phyloP scores from a whole-genome alignment of 2,329 filamentous ascomycete species.

The Aspergillus ruber region DNA sequence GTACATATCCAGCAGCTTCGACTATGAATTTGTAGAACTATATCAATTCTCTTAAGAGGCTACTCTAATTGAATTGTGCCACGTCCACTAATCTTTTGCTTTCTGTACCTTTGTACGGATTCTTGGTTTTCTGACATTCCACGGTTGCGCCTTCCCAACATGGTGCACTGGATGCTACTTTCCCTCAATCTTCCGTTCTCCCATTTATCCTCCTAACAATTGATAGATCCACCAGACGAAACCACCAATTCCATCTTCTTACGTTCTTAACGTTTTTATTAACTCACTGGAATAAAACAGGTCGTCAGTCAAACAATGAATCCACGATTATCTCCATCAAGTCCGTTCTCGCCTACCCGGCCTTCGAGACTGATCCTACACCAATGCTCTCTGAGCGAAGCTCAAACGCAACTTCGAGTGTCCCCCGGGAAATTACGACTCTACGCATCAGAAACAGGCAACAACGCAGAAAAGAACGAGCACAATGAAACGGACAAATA shows the following conservation, averaged over 20 bases:
- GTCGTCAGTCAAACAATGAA: background rate
- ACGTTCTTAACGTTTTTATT: background rate
- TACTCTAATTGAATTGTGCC: background rate
- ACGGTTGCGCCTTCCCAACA: background rate
- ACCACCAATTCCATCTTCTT: background rate
- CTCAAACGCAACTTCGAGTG: background rate
- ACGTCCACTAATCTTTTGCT: background rate
- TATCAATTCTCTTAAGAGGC: constrained; percentile 24
- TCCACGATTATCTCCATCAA: background rate
- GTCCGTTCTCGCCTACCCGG: background rate
- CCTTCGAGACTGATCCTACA: background rate
- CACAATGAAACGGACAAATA: background rate
- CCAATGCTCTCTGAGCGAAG: background rate
- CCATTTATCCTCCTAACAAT: background rate
- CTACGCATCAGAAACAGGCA: background rate
- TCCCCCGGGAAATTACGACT: background rate
- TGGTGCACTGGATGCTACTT: background rate
- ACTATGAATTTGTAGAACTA: constrained; percentile 37
- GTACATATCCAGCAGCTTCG: constrained; percentile 33
- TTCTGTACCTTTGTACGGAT: background rate
- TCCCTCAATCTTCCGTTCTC: background rate
- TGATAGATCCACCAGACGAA: background rate
- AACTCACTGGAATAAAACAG: background rate
- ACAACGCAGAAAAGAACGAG: background rate
- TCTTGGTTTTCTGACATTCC: background rate